Base-by-base conservation (phyloP, 495 filamentous ascomycete genomes). In the Astrocystis sublimbata region DNA sequence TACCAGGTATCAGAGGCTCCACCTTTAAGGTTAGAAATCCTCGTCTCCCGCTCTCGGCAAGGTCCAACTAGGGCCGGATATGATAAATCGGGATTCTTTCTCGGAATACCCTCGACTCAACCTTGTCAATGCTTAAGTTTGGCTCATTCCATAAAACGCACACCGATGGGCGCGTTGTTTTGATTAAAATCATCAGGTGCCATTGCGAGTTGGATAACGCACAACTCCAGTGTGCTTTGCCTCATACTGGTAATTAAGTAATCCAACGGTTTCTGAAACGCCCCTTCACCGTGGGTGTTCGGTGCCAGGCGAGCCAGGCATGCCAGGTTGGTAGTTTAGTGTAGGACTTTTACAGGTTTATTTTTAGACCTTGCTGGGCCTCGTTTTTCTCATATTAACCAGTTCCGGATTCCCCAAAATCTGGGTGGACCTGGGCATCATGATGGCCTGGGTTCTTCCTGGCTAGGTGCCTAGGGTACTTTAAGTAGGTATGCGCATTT, bases 331-430 rank as follows among this genome's bases (percentile, higher is more conserved):
- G 41, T 45, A 13, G 42, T 45, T 17, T 41, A 41, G 4, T n/a
- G 13, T 17, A 31, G n/a, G 47, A 21, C 45, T 35, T 13, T 10
- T 1, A n/a, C n/a, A 8, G 6, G 7, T 56, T 56, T 56, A 56
- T 56, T 56, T 56, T 56, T 56, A 56, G 52, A 56, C 13, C 12
- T 28, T 8, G 6, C 21, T 41, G 9, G 41, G 51, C n/a, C 33
- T 35, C 4, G 6, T 1, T 28, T 15, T 30, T 49, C 31, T 10
- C 3, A 10, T 13, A 0, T 13, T 54, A 33, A 35, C 49, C 21
- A 42, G 30, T 40, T 55, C 28, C 35, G 52, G 35, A 30, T 2
- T n/a, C 5, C 15, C 8, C 3, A 26, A 8, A 30, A 9, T 42
- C 12, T 41, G 5, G 30, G 52, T 13, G 36, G 36, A 8, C 15